A percentile compares a stretch with the other conserved stretches of the same genome.
Conservation (phyloP, 768 basidiomycete species). For the Leccinum obscurum region DNA sequence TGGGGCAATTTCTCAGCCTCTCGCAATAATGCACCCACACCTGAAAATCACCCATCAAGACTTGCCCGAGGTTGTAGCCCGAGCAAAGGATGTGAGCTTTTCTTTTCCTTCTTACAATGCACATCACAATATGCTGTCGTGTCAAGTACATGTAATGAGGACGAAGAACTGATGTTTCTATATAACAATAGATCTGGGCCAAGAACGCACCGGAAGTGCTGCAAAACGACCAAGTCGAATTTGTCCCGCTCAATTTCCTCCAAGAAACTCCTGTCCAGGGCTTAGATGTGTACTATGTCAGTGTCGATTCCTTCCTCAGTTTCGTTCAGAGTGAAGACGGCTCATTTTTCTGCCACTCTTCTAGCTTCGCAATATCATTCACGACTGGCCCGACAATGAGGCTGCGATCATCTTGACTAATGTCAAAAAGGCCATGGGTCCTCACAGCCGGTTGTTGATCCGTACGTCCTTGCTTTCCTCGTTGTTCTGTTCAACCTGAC, state of each 20-base stretch:
- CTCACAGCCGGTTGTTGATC: constrained; percentile 33
- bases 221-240: constrained; percentile 11
- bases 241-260: neutral
- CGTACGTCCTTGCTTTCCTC: constrained; percentile 22
- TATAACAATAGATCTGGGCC: neutral
- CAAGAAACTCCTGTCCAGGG: neutral
- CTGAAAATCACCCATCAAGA: neutral
- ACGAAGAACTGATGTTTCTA: neutral
- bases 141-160: neutral
- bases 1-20: neutral
- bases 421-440: constrained; percentile 30
- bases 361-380: constrained; percentile 31
- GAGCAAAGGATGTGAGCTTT: neutral
- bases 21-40: neutral
- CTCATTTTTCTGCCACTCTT: neutral
- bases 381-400: constrained; percentile 39
- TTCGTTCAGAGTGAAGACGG: neutral
- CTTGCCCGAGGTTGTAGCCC: neutral
- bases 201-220: constrained; percentile 2
- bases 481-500: neutral
- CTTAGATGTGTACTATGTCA: neutral
- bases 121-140: neutral
- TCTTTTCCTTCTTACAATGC: neutral
- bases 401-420: constrained; percentile 32
- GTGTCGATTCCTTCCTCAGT: neutral